Conservation (phyloP, 345 rosid species). For the Pseudoturritis turrita region DNA sequence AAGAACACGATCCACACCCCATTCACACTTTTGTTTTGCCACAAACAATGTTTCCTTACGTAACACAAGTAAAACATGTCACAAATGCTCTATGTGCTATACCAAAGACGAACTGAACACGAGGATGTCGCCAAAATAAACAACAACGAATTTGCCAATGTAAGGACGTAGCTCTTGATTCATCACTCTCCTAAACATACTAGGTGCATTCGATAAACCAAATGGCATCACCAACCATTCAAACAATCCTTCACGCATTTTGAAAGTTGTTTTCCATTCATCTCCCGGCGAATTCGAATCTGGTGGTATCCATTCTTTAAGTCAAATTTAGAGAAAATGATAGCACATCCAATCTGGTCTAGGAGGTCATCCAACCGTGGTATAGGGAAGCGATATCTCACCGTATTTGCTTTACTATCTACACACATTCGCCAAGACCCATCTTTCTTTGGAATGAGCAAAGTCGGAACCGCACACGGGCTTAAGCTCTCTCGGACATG, state of each 20-base stretch:
- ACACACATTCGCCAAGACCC: neutral
- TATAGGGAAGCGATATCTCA: neutral
- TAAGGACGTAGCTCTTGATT: neutral
- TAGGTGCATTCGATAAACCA: neutral
- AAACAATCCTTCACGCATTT: neutral
- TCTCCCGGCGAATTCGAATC: neutral
- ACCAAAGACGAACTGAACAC: no score
- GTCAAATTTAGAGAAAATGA: neutral
- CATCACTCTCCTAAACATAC: neutral
- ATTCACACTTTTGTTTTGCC: no score
- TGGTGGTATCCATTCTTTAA: neutral
- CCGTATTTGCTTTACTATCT: neutral
- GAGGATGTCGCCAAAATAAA: no score
- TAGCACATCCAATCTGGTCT: neutral
- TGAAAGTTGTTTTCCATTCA: neutral
- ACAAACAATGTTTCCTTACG: no score
- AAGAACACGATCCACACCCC: no score
- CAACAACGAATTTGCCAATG: neutral
- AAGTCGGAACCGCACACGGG: no score
- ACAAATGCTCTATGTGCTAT: no score
- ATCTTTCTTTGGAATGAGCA: neutral
- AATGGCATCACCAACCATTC: neutral
- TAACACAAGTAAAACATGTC: no score
- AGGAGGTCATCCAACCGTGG: neutral
- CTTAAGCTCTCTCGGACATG: no score